phyloP scores from a whole-genome alignment of 352 stramenopile species.

The Blastocystis sp. region DNA sequence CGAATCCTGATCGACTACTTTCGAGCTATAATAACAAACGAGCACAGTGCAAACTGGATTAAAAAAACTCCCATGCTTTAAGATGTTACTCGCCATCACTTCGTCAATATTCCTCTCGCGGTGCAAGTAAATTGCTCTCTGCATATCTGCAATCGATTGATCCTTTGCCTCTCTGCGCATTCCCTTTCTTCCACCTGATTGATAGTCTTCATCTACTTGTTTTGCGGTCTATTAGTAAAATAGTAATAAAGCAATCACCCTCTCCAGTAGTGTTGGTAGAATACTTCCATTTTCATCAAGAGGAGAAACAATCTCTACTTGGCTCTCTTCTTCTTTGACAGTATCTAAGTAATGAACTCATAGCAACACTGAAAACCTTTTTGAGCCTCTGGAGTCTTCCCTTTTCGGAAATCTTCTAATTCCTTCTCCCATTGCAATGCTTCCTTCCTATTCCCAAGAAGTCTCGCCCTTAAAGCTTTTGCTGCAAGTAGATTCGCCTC shows the following conservation, averaged over 20 bases:
- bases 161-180: constrained; percentile 2
- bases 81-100: constrained; percentile 37
- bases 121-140: constrained; percentile 10
- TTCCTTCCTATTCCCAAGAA: not conserved
- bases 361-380: not conserved
- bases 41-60: not conserved
- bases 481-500: constrained; percentile 43
- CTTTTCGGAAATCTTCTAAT: constrained; percentile 15
- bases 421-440: not conserved
- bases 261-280: constrained; percentile 8
- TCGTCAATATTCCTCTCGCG: constrained; percentile 21
- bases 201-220: not conserved
- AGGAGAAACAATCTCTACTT: constrained; percentile 50
- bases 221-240: not conserved
- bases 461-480: constrained; percentile 6
- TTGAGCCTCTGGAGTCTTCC: not conserved
- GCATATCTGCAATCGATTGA: constrained; percentile 28
- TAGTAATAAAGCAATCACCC: not conserved
- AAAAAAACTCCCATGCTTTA: not conserved
- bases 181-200: not conserved
- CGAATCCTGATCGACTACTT: constrained; percentile 24
- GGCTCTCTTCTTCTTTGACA: not conserved
- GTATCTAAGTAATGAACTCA: not conserved
- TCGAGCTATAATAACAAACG: not conserved
- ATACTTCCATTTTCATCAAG: constrained; percentile 43